Base-by-base conservation (phyloP, 352 stramenopile genomes). In the Pythium diclinum region DNA sequence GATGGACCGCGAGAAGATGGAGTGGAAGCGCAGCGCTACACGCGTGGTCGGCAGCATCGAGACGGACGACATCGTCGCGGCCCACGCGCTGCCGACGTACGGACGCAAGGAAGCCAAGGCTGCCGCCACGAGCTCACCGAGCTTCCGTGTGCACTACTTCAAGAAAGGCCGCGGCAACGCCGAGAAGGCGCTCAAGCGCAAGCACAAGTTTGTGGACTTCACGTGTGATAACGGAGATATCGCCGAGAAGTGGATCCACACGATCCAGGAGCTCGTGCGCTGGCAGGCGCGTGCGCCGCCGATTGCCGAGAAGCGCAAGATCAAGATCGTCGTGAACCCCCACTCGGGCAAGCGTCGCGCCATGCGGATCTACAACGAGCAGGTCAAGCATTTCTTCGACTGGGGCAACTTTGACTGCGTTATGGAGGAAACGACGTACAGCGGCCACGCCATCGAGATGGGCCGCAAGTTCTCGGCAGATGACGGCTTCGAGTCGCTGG, bases 271-370 rank as follows among this genome's bases (percentile, higher is more conserved):
- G 55, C 80, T 93, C 7, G 85, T 93, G 54, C 82, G 85, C 56
- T 93, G 82, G 82, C 85, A 93, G 62, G 85, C 85, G 54, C 82
- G 85, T 13, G 79, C 81, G 32, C 85, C 85, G 46, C 78, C 85
- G 1, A 76, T 90, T 56, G 56, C 71, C 0, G 83, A 94, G 66
- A 89, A 88, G 61, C 79, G 85, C 40, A 66, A 75, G n/a, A 77
- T 93, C 63, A 89, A 89, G 63, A 78, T 93, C 54, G 85, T 93
- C 2, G 77, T 93, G 56, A 93, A 93, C 69, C 85, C 85, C 38
- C 85, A 93, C 68, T 91, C 82, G 54, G 85, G 85, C 17, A 86
- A 85, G 61, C 78, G 77, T 30, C 79, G 81, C 30, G 85, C 85
- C 17, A 71, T 67, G 30, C 71, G 70, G 19, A 93, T 93, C 61